A percentile compares a stretch with the other conserved stretches of the same genome.
Conservation (phyloP, 805 yeast genomes). For the Yarrowia divulgata region DNA sequence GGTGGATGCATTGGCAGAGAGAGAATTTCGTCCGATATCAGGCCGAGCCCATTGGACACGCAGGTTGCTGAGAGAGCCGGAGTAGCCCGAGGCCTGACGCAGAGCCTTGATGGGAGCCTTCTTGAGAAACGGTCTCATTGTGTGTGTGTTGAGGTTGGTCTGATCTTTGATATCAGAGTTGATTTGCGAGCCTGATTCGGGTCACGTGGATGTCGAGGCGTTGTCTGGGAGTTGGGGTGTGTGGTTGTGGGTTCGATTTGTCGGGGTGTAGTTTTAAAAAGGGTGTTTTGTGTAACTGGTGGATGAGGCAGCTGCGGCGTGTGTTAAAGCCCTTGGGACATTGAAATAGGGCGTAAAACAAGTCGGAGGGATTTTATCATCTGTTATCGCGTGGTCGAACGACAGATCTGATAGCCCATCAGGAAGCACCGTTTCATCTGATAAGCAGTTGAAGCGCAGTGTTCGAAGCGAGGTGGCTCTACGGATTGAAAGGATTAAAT, state of each 20-base stretch:
- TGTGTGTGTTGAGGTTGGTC: constrained; percentile 3
- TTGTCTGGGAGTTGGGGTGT: neutral
- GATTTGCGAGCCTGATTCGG: constrained; percentile 2
- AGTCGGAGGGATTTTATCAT: no score
- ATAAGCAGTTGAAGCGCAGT: no score
- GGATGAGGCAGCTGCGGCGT: no score
- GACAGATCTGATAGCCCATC: no score
- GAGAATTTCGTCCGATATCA: constrained; percentile 4
- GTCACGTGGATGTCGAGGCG: constrained; percentile 7
- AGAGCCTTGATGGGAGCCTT: constrained; percentile 20
- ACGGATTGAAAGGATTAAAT: no score
- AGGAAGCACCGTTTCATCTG: no score
- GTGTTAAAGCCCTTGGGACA: neutral
- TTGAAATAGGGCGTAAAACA: no score
- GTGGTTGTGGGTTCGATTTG: constrained; percentile 1
- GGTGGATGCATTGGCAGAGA: constrained; percentile 41
- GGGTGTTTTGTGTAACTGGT: no score
- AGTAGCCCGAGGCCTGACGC: constrained; percentile 39
- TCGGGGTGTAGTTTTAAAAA: neutral
- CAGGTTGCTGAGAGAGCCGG: constrained; percentile 27
- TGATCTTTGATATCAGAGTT: neutral
- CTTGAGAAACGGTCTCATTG: constrained; percentile 31
- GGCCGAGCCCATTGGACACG: constrained; percentile 37
- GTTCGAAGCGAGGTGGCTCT: no score
- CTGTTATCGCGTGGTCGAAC: no score